Evolutionary conservation across 495 filamentous ascomycete genomes (phyloP).

Genomic region (Acidiella bohemica): DNA sequence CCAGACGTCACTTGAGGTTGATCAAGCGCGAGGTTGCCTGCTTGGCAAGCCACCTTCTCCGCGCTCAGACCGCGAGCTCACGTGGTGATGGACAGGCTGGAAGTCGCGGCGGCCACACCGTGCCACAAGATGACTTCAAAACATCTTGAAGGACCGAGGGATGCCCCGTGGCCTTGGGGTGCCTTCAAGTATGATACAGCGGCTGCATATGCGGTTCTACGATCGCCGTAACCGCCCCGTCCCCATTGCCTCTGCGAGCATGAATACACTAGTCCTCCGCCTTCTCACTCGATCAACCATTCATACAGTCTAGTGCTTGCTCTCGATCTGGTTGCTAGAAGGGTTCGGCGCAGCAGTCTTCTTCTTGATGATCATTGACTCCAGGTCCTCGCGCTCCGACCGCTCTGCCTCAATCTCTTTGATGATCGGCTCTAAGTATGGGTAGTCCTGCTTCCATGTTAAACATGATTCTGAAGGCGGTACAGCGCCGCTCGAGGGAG

Average conservation of each 20-base stretch:
- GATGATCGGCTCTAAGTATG: slow-evolving; percentile 71
- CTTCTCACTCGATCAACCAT: too few relatives aligned
- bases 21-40: not conserved
- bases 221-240: too few relatives aligned
- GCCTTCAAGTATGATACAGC: too few relatives aligned
- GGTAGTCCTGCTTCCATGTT: slow-evolving; percentile 49
- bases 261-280: too few relatives aligned
- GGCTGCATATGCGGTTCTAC: too few relatives aligned
- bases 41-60: not conserved
- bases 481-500: too few relatives aligned
- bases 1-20: too few relatives aligned
- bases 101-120: too few relatives aligned
- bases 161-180: too few relatives aligned
- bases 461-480: not conserved
- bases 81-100: not conserved
- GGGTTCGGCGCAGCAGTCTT: slow-evolving; percentile 2
- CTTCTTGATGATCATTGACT: slow-evolving; percentile 54
- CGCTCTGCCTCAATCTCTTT: slow-evolving; percentile 68
- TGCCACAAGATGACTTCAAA: too few relatives aligned
- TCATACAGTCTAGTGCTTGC: not conserved
- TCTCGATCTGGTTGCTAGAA: not conserved
- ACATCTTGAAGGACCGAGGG: too few relatives aligned
- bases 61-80: not conserved
- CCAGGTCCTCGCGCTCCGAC: slow-evolving; percentile 69
- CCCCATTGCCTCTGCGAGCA: too few relatives aligned